Evolutionary conservation across 352 stramenopile genomes (phyloP), one percentile per base, ranked within the genome.

Genomic region (Phytopythium litorale): DNA sequence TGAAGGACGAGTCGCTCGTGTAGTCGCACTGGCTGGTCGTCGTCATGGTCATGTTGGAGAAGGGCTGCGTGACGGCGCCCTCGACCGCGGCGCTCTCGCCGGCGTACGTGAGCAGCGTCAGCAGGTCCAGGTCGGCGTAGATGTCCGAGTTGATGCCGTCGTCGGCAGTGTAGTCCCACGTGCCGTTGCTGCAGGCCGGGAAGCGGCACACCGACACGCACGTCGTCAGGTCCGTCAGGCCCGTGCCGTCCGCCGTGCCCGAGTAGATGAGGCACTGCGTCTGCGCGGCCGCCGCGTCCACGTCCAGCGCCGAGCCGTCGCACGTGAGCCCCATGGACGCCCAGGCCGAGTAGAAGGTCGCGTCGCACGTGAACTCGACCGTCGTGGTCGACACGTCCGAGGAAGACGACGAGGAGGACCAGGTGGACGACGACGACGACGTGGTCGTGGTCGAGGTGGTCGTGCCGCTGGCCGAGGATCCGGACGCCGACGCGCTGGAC

Each of bases 201-300:
- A 95, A 92, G 50, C 78, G 75, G 48, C 87, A 95, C n/a, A 88
- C 73, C 16, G 84, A 92, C 68, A 95, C 75, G 58, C 87, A 95
- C 13, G 84, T 75, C 25, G 78, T 73, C 64, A 91, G 58, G 63
- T 88, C 75, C 13, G 78, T 73, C 28, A 92, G 70, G 0, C 66
- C 56, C 1, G 70, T 70, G 25, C 77, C 71, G 0, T 78, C 76
- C 28, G 85, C 76, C 1, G 76, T 63, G 13, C 87, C 87, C 5
- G 73, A 80, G 80, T 95, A 95, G 49, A 92, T 92, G 15, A 88
- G 67, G 62, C 87, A 95, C 64, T 91, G 71, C 19, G 81, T 75
- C 37, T 82, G 72, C 9, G 75, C 66, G 4, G 81, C 81, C 1
- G 85, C 85, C 1, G 50, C 28, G 28, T 43, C 38, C 13, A 82